A percentile compares a stretch with the other conserved stretches of the same genome.
phyloP scores from a whole-genome alignment of 2,329 filamentous ascomycete species.

The Colletotrichum sublineola region DNA sequence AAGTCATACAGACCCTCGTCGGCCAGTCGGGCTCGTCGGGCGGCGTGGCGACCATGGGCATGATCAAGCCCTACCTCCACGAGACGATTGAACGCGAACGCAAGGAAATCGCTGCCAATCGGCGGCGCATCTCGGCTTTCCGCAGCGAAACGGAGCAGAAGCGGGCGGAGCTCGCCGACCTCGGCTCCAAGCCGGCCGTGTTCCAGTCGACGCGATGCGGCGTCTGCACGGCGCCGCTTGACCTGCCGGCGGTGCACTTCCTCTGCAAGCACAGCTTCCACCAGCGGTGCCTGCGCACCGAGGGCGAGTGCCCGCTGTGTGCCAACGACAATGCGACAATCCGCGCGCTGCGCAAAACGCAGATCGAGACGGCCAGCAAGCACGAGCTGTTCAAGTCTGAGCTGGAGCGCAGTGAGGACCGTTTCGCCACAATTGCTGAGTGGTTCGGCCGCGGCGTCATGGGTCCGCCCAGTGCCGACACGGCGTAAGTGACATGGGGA shows the following conservation, averaged over 20 bases:
- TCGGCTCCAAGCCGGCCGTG: conserved; percentile 83
- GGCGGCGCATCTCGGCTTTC: conserved; percentile 85
- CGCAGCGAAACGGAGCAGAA: conserved; percentile 86
- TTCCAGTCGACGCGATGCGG: conserved; percentile 93
- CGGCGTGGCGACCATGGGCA: conserved; percentile 93
- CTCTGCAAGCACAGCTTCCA: conserved; percentile 98
- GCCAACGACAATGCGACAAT: conserved; percentile 88
- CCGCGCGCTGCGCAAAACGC: conserved; percentile 85
- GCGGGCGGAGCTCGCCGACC: conserved; percentile 80
- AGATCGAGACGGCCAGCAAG: conserved; percentile 86
- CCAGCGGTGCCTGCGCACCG: conserved; percentile 80
- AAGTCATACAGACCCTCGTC: conserved; percentile 94
- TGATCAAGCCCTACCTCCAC: conserved; percentile 93
- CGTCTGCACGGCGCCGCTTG: conserved; percentile 81
- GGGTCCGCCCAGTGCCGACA: conserved; percentile 62
- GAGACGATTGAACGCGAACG: conserved; percentile 91
- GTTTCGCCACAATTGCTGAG: conserved; percentile 91
- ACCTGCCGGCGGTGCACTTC: conserved; percentile 94
- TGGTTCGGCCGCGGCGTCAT: conserved; percentile 97
- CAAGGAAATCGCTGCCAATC: conserved; percentile 84
- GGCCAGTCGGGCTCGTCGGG: conserved; percentile 58
- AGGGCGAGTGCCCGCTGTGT: conserved; percentile 86
- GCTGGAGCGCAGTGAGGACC: conserved; percentile 80
- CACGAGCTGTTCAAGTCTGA: conserved; percentile 92
- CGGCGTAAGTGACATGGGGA: conserved; percentile 3